Conservation (phyloP, 345 rosid genomes). For the Salix exigua region DNA sequence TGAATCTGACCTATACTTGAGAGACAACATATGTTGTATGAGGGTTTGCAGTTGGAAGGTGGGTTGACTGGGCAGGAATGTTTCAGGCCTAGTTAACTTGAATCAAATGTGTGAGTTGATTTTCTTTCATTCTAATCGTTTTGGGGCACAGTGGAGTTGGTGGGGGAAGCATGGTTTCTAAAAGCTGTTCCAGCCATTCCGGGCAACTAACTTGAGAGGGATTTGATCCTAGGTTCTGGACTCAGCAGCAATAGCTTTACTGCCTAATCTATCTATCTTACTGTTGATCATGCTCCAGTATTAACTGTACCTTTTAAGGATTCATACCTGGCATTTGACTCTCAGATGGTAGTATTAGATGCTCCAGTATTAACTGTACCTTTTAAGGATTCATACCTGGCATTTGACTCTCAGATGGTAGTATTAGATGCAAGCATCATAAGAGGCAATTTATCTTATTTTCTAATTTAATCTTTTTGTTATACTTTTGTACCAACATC, state of each 20-base stretch:
- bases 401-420: background rate
- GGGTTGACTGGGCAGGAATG: background rate
- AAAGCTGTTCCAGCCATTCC: background rate
- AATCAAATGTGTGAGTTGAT: background rate
- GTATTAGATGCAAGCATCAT: background rate
- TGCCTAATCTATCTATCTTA: background rate
- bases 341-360: background rate
- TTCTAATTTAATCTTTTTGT: background rate
- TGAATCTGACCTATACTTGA: background rate
- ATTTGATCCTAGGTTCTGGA: background rate
- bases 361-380: background rate
- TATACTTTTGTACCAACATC: background rate
- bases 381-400: background rate
- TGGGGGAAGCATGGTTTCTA: background rate
- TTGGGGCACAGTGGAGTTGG: background rate
- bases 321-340: background rate
- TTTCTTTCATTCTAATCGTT: background rate
- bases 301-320: slow-evolving; percentile 1
- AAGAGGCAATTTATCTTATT: background rate
- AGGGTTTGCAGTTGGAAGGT: background rate
- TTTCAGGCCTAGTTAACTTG: background rate
- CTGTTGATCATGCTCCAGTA: too few species aligned
- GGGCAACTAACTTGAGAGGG: background rate
- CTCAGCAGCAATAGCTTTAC: background rate
- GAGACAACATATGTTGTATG: background rate